These are phyloP conservation scores for Fusarium sp. DNA, from an alignment of 2,329 filamentous ascomycete genomes.

Conservation along the genomic window DNA sequence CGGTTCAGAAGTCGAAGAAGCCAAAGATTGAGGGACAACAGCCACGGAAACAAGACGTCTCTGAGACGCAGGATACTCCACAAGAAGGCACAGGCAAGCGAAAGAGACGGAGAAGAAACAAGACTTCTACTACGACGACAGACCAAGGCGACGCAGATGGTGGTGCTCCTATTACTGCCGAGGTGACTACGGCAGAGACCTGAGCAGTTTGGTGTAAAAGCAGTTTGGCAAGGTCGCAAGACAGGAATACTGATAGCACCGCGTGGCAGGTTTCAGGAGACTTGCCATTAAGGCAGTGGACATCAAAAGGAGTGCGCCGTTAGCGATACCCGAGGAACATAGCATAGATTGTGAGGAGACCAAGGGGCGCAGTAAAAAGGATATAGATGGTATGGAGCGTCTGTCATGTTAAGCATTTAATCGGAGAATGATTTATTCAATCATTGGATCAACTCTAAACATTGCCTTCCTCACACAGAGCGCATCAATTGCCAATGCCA, in stretches of 20 bases:
- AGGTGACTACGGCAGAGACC: constrained; percentile 34
- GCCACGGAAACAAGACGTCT: constrained; percentile 55
- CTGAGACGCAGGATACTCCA: constrained; percentile 37
- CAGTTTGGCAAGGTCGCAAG: constrained; percentile 14
- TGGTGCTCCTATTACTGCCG: constrained; percentile 4
- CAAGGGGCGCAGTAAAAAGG: constrained; percentile 20
- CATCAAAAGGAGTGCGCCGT: constrained; percentile 27
- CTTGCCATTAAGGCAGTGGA: constrained; percentile 16
- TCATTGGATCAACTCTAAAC: background rate
- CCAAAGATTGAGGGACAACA: constrained; percentile 48
- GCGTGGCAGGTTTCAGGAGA: constrained; percentile 28
- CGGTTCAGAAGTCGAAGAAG: constrained; percentile 79
- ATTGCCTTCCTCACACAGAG: background rate
- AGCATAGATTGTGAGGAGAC: constrained; percentile 20
- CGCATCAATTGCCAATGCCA: background rate
- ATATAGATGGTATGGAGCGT: constrained; percentile 26
- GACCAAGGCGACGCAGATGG: constrained; percentile 28
- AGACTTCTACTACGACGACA: constrained; percentile 40
- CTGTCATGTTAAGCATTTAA: constrained; percentile 19
- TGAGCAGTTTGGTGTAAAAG: constrained; percentile 30
- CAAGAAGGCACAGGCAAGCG: constrained; percentile 51
- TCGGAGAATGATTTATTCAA: constrained; percentile 16
- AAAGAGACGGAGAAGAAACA: constrained; percentile 53
- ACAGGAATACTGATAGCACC: constrained; percentile 40
- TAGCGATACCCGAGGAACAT: constrained; percentile 45